Base-by-base conservation (phyloP, 2,329 filamentous ascomycete genomes). In the Cordyceps farinosa region DNA sequence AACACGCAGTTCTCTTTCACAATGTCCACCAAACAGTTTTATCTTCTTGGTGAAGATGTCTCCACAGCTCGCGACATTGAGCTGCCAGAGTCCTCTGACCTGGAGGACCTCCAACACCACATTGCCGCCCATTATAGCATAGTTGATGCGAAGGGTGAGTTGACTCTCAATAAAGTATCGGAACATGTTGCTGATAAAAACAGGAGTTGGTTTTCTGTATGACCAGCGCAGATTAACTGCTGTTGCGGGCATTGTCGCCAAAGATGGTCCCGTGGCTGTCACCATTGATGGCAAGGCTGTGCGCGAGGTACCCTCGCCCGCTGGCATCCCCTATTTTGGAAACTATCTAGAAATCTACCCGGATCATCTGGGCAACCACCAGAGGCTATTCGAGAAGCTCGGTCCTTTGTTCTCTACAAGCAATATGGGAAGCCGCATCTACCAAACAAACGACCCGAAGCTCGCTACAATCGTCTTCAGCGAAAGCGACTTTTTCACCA, bases 311-410 rank as follows among this genome's bases (percentile, higher is more conserved):
- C 84, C 81, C 2, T 83, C 84, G 0, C 81, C 83, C 5, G 72
- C 70, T 22, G 79, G 76, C 5, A 72, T 81, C 1, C 80, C 80
- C 2, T 74, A 79, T n/a, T 71, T 85, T 3, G 84, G 84, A 27
- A 84, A 79, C 67, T 82, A 79, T 71, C 80, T 81, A 51, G 82
- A 85, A 64, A 71, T 85, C 10, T 86, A 78, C 67, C 84, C 84
- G 0, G 84, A 86, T 65, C 82, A 84, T 64, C 75, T 86, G 1
- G 83, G 84, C 3, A 86, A 86, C 70, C 79, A 84, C 62, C 77
- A 84, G 52, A 76, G 82, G 0, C 73, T 85, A 1, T 85, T 85
- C 58, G 78, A 80, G 1, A 77, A 77, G 44, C 84, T 83, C 64
- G 83, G 83, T 0, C 78, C 79, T 0, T 65, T 86, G 1, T 77